phyloP scores from a whole-genome alignment of 192 early-diverging fungal species.

The Paraglomus brasilianum region DNA sequence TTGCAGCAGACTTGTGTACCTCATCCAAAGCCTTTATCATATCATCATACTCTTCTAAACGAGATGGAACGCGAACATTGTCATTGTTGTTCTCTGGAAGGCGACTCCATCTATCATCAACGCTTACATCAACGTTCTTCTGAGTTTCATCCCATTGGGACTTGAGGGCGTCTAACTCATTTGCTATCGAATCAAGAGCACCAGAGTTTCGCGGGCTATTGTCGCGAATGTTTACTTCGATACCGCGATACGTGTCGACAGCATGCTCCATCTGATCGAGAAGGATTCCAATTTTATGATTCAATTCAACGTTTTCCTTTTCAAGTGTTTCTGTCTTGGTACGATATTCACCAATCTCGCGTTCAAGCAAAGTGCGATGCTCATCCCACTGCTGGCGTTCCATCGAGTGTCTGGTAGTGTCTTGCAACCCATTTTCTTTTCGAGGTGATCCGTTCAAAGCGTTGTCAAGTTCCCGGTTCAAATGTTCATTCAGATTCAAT shows the following conservation, averaged over 20 bases:
- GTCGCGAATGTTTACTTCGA: conserved; percentile 25
- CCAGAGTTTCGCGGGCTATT: conserved; percentile 15
- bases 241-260: conserved; percentile 22
- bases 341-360: conserved; percentile 16
- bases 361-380: conserved; percentile 1
- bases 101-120: conserved; percentile 19
- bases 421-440: too few species aligned
- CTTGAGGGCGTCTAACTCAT: conserved; percentile 23
- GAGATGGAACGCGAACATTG: background rate
- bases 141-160: conserved; percentile 11
- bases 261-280: conserved; percentile 30
- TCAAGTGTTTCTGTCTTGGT: conserved; percentile 5
- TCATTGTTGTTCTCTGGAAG: background rate
- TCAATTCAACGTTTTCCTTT: conserved; percentile 25
- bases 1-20: background rate
- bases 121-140: background rate
- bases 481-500: background rate
- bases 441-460: too few species aligned
- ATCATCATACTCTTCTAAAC: conserved; percentile 24
- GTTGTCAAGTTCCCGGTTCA: background rate
- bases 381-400: conserved; percentile 12
- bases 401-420: too few species aligned
- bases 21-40: conserved; percentile 27
- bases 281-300: conserved; percentile 20
- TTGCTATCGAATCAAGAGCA: conserved; percentile 1